Percentiles rank a stretch among this genome's conserved stretches.
These are phyloP conservation scores for Terfezia claveryi DNA, from an alignment of 495 filamentous ascomycete species.

Conservation along the genomic window DNA sequence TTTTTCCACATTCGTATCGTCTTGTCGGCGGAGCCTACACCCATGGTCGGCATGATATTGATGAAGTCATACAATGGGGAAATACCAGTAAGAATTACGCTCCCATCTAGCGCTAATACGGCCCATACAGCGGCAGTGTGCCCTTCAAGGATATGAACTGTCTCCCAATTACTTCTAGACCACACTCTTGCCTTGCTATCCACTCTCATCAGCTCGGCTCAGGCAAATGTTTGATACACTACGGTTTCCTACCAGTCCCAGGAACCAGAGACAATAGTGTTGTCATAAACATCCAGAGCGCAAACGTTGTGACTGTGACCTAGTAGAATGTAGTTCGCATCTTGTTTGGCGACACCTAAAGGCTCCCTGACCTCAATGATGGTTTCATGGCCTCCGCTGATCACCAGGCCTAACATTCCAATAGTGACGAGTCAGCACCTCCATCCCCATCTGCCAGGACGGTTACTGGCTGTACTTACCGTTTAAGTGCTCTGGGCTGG, in stretches of 20 bases:
- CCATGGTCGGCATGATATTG: slow-evolving; percentile 1
- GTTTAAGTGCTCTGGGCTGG: slow-evolving; percentile 46
- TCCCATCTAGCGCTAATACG: slow-evolving; percentile 59
- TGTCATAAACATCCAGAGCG: slow-evolving; percentile 53
- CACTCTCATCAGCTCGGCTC: not conserved
- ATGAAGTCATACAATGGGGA: too few species aligned
- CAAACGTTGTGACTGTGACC: slow-evolving; percentile 79
- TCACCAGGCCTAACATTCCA: slow-evolving; percentile 36
- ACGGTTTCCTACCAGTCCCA: slow-evolving; percentile 55
- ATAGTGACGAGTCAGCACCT: not conserved
- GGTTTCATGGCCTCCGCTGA: slow-evolving; percentile 72
- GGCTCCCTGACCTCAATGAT: slow-evolving; percentile 79
- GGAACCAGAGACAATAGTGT: slow-evolving; percentile 67
- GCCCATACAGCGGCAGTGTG: slow-evolving; percentile 75
- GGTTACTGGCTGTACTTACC: slow-evolving; percentile 3
- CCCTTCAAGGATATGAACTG: slow-evolving; percentile 43
- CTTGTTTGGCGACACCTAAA: slow-evolving; percentile 29
- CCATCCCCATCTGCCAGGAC: too few species aligned
- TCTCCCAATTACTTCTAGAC: slow-evolving; percentile 37
- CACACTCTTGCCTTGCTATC: slow-evolving; percentile 18
- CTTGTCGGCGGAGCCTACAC: slow-evolving; percentile 48
- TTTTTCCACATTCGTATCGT: slow-evolving; percentile 62
- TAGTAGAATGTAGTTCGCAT: slow-evolving; percentile 63
- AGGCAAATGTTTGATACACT: not conserved
- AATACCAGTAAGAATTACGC: slow-evolving; percentile 59